Evolutionary conservation across 352 stramenopile species (phyloP).

Genomic region (Phytophthora crassamura): DNA sequence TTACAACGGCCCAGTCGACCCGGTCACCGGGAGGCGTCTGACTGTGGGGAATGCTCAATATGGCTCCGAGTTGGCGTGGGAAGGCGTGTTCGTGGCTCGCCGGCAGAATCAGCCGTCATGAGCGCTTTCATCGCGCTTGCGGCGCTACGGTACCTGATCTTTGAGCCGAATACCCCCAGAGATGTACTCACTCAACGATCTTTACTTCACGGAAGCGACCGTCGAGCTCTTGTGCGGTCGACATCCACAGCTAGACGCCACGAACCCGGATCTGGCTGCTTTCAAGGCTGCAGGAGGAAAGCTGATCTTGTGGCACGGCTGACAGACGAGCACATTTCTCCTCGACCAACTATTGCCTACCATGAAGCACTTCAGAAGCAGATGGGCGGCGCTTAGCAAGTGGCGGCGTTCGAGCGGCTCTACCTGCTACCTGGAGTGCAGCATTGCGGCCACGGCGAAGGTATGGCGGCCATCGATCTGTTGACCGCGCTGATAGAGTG

Average conservation of each 20-base stretch:
- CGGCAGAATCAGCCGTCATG: constrained; percentile 25
- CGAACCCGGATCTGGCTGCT: constrained; percentile 38
- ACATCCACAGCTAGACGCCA: constrained; percentile 43
- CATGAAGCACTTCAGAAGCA: constrained; percentile 41
- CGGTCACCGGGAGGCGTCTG: constrained; percentile 27
- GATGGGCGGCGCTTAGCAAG: constrained; percentile 31
- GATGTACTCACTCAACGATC: constrained; percentile 44
- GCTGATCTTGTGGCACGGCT: constrained; percentile 52
- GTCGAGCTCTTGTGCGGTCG: constrained; percentile 36
- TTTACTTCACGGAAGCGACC: constrained; percentile 38
- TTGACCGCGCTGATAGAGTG: constrained; percentile 45
- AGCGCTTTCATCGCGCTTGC: constrained; percentile 39
- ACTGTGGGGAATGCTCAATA: constrained; percentile 45
- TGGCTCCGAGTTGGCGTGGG: constrained; percentile 44
- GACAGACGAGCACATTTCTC: constrained; percentile 47
- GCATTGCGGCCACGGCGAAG: constrained; percentile 44
- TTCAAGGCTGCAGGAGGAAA: constrained; percentile 45
- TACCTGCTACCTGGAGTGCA: constrained; percentile 47
- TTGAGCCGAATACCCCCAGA: constrained; percentile 34
- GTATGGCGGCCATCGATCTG: constrained; percentile 43
- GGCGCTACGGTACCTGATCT: constrained; percentile 45
- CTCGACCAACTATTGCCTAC: constrained; percentile 43
- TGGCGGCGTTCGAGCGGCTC: constrained; percentile 38
- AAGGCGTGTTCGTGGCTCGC: constrained; percentile 38
- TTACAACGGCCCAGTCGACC: constrained; percentile 45